Evolutionary conservation across 192 early-diverging fungal genomes (phyloP), one percentile per base, ranked within the genome.

Genomic region (Coemansia sp.): DNA sequence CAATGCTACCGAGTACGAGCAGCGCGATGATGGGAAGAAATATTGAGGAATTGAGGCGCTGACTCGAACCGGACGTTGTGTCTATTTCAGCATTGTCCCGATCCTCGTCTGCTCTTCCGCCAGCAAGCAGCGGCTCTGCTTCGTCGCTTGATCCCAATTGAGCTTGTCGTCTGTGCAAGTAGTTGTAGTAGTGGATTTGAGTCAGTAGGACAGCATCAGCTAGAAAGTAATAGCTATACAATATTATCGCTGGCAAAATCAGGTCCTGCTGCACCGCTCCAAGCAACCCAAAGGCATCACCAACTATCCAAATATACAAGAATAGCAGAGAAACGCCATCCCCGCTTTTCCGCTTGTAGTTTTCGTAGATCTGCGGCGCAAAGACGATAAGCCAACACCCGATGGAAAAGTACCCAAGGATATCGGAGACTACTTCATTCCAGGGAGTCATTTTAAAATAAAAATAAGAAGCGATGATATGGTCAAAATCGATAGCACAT

Each of bases 181-280:
- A 92, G 93, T 90, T 94, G 92, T 73, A 90, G 69, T 88, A 86
- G 46, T 81, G 69, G 35, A 86, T 84, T 60, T 92, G 90, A 34
- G 66, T 67, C 12, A 92, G 85, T 24, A 90, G 64, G 0, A 81
- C 53, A 21, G 88, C 83, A 73, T 92, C 90, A 11, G 87, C 83
- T 16, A 89, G 64, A 10, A 89, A 83, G 67, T 90, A 92, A 74
- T 88, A 92, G 48, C 87, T 63, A 44, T 87, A 84, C 15, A 92
- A 75, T 16, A 87, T 57, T 49, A 92, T 85, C 73, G 90, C 86
- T 0, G 90, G 91, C 14, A 79, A 48, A n/a, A 91, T 64, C 6
- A 93, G 73, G 57, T 86, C 81, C 46, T 91, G 85, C 67, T 86
- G 76, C 20, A 87, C 69, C 48, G 87, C 84, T 9, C 92, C 92